These are phyloP conservation scores for Daldinia eschscholtzii DNA, from an alignment of 2,329 filamentous ascomycete species.

Conservation along the genomic window DNA sequence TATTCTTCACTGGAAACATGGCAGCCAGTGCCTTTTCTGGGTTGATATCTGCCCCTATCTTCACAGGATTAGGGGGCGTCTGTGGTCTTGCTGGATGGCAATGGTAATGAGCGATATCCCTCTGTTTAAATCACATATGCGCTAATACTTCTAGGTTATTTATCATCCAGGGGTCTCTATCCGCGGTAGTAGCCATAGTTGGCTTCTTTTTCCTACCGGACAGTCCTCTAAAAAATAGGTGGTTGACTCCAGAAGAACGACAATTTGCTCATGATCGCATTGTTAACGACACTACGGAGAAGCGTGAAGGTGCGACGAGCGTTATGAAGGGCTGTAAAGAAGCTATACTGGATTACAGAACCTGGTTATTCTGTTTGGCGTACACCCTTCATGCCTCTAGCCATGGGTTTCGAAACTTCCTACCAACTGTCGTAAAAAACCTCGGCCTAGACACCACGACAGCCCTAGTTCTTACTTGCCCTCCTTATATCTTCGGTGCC, in stretches of 20 bases:
- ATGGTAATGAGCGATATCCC: constrained; percentile 43
- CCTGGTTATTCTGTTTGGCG: constrained; percentile 61
- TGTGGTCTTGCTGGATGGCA: constrained; percentile 55
- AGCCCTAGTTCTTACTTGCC: constrained; percentile 62
- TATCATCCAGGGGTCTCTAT: constrained; percentile 38
- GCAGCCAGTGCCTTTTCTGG: constrained; percentile 56
- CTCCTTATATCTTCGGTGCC: constrained; percentile 52
- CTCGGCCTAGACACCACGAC: constrained; percentile 59
- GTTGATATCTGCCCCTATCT: constrained; percentile 57
- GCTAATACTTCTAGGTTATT: constrained; percentile 38
- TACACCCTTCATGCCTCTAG: constrained; percentile 58
- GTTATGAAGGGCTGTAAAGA: constrained; percentile 58
- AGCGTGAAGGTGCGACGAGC: constrained; percentile 50
- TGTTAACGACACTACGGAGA: constrained; percentile 51
- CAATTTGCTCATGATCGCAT: constrained; percentile 58
- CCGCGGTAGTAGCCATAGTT: constrained; percentile 40
- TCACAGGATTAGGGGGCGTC: constrained; percentile 52
- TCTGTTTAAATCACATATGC: neutral
- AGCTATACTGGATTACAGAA: constrained; percentile 57
- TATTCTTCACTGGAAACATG: constrained; percentile 58
- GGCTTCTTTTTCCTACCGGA: constrained; percentile 56
- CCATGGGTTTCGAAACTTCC: constrained; percentile 49
- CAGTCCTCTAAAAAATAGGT: constrained; percentile 56
- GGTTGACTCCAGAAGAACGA: constrained; percentile 60
- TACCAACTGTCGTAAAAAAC: constrained; percentile 56